Base-by-base conservation (phyloP, 495 filamentous ascomycete genomes). In the Aspergillus heteromorphus region DNA sequence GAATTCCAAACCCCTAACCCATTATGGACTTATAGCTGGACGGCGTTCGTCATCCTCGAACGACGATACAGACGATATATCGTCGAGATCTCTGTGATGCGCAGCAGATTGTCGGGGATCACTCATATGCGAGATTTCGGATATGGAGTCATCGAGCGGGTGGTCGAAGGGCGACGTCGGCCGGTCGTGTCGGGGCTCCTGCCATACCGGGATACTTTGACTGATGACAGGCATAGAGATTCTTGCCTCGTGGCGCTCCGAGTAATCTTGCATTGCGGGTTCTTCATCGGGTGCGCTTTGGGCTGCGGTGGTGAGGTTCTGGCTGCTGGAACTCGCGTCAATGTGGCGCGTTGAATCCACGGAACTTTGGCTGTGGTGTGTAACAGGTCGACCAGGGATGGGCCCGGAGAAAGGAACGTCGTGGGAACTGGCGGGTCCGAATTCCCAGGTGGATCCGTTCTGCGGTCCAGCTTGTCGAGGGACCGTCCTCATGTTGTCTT, bases 61-160 rank as follows among this genome's bases (percentile, higher is more conserved):
- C 0, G 66, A 72, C 40, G 71, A 75, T 2, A 75, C 65, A 25
- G 68, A 69, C 13, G 72, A 75, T 38, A 70, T 38, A 36, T 68
- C 67, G 63, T 71, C 66, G 42, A 53, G 42, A 11, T 50, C 60
- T 31, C 56, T 45, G 3, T 43, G 18, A 16, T 43, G 40, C 7
- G 40, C 41, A 18, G 21, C 34, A 18, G 27, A 45, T 27, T 47
- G 52, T 10, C 55, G 50, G 1, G n/a, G n/a, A n/a, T 54, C 60
- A 53, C 60, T 58, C n/a, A 62, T 53, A 23, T 51, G 56, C 20
- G 72, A 74, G 11, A 73, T 52, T 17, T 62, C 55, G 21, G 70
- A 75, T 17, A 67, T 45, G 19, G 51, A 53, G 49, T 72, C 66
- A 50, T 65, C 65, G 7, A 59, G 59, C 0, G 57, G 59, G 53